Percentiles rank a stretch among this genome's conserved stretches.
phyloP scores from a whole-genome alignment of 352 stramenopile species.

The Pythium volutum region DNA sequence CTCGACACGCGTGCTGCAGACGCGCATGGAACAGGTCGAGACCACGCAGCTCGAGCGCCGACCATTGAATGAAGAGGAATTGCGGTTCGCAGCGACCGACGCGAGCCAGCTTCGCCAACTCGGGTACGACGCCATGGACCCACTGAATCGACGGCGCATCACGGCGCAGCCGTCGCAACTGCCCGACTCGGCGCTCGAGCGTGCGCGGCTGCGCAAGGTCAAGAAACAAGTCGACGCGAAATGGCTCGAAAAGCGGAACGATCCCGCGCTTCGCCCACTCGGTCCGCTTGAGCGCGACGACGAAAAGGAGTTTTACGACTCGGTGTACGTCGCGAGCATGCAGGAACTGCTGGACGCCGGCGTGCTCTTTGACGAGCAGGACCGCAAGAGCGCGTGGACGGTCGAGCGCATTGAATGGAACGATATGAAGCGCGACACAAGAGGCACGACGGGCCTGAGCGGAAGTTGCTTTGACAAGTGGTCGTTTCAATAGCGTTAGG shows the following conservation, averaged over 20 bases:
- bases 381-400: conserved; percentile 4
- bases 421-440: conserved; percentile 30
- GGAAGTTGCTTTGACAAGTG: conserved; percentile 58
- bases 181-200: conserved; percentile 31
- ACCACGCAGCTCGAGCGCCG: neutral
- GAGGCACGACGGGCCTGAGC: conserved; percentile 41
- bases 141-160: neutral
- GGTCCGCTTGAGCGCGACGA: conserved; percentile 44
- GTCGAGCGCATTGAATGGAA: conserved; percentile 9
- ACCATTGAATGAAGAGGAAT: conserved; percentile 37
- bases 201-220: conserved; percentile 55
- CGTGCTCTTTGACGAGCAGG: conserved; percentile 45
- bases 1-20: conserved; percentile 40
- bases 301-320: conserved; percentile 50
- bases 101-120: conserved; percentile 32
- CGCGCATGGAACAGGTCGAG: conserved; percentile 25
- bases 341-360: conserved; percentile 36
- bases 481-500: conserved; percentile 2
- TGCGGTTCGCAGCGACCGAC: conserved; percentile 47
- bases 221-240: conserved; percentile 61
- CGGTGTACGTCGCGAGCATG: conserved; percentile 30
- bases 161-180: conserved; percentile 1
- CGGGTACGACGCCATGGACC: conserved; percentile 16
- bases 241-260: conserved; percentile 55
- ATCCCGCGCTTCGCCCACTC: conserved; percentile 47